Percentiles rank a stretch among this genome's conserved stretches.
phyloP scores from a whole-genome alignment of 352 stramenopile species.

The Blastocystis sp. region DNA sequence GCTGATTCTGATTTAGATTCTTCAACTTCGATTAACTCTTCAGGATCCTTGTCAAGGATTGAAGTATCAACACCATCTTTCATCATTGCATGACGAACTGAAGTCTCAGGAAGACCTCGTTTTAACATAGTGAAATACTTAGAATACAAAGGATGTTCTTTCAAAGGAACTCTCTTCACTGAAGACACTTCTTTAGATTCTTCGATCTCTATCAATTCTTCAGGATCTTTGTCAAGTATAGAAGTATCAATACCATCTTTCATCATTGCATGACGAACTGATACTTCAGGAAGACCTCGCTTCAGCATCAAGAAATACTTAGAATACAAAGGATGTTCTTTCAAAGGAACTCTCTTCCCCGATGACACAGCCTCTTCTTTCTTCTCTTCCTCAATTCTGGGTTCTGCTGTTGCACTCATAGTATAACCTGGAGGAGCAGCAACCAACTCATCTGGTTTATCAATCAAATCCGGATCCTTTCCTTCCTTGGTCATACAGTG shows the following conservation, averaged over 20 bases:
- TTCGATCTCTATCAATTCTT: slow-evolving; percentile 33
- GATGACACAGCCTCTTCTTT: not conserved
- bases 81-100: slow-evolving; percentile 22
- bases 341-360: slow-evolving; percentile 17
- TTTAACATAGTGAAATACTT: slow-evolving; percentile 62
- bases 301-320: slow-evolving; percentile 59
- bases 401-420: not conserved
- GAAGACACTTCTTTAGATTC: not conserved
- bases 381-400: not conserved
- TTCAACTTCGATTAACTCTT: slow-evolving; percentile 45
- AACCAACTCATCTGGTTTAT: slow-evolving; percentile 41
- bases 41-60: slow-evolving; percentile 51
- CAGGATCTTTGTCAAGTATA: slow-evolving; percentile 25
- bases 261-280: slow-evolving; percentile 38
- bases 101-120: slow-evolving; percentile 6
- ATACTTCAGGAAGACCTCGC: slow-evolving; percentile 19
- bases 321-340: slow-evolving; percentile 23
- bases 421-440: not conserved
- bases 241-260: slow-evolving; percentile 14
- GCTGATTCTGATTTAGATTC: slow-evolving; percentile 14
- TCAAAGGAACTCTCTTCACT: slow-evolving; percentile 40
- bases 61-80: slow-evolving; percentile 37
- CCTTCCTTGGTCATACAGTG: slow-evolving; percentile 11
- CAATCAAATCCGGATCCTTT: not conserved
- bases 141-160: slow-evolving; percentile 34